Evolutionary conservation across 2,329 filamentous ascomycete species (phyloP).

Genomic region (Colletotrichum sp.): DNA sequence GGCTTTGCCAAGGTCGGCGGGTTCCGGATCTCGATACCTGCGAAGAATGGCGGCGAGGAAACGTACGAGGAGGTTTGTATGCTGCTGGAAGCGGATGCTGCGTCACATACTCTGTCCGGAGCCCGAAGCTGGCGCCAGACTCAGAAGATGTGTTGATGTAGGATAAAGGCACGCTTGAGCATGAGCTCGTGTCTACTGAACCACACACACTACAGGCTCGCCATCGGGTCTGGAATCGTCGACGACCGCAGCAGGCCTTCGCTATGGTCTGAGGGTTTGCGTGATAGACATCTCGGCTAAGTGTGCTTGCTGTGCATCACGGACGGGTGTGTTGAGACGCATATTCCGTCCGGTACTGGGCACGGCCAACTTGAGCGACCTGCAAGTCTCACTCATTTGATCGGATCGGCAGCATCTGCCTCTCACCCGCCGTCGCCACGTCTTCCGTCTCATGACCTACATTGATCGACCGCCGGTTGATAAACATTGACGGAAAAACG

Average conservation of each 20-base stretch:
- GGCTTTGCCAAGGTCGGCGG: slow-evolving; percentile 36
- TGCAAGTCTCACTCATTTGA: background rate
- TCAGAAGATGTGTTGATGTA: background rate
- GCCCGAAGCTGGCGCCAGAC: background rate
- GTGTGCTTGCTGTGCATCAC: background rate
- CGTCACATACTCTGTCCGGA: background rate
- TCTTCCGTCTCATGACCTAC: background rate
- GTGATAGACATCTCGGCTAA: background rate
- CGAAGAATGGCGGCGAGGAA: slow-evolving; percentile 20
- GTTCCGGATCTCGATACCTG: slow-evolving; percentile 40
- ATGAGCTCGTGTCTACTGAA: background rate
- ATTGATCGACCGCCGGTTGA: background rate
- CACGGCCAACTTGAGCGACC: background rate
- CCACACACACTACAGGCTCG: background rate
- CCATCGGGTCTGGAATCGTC: background rate
- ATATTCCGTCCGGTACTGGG: background rate
- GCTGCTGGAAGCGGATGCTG: background rate
- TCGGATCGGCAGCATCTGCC: background rate
- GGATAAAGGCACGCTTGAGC: background rate
- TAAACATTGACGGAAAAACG: background rate
- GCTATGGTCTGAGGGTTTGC: background rate
- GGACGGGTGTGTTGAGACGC: background rate
- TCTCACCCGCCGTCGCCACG: background rate
- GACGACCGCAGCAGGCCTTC: background rate
- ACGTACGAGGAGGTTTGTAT: background rate